Evolutionary conservation across 192 early-diverging fungal genomes (phyloP).

Genomic region (Linnemannia zychae): DNA sequence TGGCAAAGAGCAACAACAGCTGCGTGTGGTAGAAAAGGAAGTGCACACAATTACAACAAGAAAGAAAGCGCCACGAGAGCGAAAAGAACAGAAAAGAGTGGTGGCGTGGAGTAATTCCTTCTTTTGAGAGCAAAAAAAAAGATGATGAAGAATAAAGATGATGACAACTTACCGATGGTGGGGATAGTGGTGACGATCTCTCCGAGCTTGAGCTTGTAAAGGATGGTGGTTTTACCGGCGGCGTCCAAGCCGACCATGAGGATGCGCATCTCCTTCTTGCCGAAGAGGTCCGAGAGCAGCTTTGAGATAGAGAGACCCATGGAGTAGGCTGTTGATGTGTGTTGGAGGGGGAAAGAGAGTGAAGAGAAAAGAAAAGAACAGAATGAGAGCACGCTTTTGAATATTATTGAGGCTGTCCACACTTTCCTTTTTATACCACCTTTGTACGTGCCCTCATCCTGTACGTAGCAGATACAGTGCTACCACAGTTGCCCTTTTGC

Average conservation of each 20-base stretch:
- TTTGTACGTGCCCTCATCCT: neutral
- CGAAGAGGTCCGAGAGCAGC: conserved; percentile 81
- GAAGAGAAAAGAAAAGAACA: neutral
- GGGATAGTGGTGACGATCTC: conserved; percentile 99
- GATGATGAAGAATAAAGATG: neutral
- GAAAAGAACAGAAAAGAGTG: neutral
- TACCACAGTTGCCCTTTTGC: too few species aligned
- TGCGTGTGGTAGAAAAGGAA: neutral
- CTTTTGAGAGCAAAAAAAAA: conserved; percentile 3
- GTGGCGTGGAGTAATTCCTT: neutral
- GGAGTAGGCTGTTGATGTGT: conserved; percentile 18
- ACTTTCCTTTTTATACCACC: neutral
- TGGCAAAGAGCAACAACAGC: neutral
- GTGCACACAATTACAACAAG: neutral
- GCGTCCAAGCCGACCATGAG: conserved; percentile 96
- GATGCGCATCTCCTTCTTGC: conserved; percentile 97
- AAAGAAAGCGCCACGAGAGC: neutral
- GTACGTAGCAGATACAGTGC: neutral
- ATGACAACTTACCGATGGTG: conserved; percentile 85
- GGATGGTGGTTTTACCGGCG: conserved; percentile 98
- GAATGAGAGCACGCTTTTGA: neutral
- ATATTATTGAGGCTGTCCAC: neutral
- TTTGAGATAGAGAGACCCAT: conserved; percentile 93
- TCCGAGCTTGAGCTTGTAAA: conserved; percentile 99
- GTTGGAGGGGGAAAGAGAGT: conserved; percentile 3